phyloP scores from a whole-genome alignment of 2,329 filamentous ascomycete genomes.

The Colletotrichum abscissum region DNA sequence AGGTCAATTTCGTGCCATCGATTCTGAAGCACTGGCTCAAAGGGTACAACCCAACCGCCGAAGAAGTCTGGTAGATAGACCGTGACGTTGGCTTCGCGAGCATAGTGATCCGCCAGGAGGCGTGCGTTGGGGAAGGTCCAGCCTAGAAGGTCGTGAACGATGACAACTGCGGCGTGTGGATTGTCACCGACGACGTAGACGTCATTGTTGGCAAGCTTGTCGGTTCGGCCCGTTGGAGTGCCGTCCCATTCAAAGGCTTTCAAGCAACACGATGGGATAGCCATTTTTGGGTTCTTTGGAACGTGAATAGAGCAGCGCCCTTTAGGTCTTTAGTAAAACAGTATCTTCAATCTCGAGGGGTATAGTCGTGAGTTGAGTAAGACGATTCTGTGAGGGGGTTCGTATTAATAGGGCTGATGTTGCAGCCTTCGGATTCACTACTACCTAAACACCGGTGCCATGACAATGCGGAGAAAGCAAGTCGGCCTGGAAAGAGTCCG shows the following conservation, averaged over 20 bases:
- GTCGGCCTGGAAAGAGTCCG: too few species aligned
- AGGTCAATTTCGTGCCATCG: slow-evolving; percentile 50
- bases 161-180: slow-evolving; percentile 46
- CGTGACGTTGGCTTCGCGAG: slow-evolving; percentile 54
- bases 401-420: too few species aligned
- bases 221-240: slow-evolving; percentile 46
- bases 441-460: background rate
- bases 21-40: slow-evolving; percentile 43
- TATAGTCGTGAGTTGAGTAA: background rate
- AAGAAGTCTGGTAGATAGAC: slow-evolving; percentile 55
- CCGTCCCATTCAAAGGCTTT: slow-evolving; percentile 54
- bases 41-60: slow-evolving; percentile 46
- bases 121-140: slow-evolving; percentile 58
- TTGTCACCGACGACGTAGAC: slow-evolving; percentile 51
- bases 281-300: background rate
- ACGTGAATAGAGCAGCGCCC: too few species aligned
- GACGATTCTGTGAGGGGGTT: background rate
- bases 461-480: too few species aligned
- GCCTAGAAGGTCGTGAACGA: slow-evolving; percentile 53
- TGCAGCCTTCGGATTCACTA: background rate
- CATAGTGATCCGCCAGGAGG: slow-evolving; percentile 59
- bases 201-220: slow-evolving; percentile 45
- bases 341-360: too few species aligned
- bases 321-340: too few species aligned
- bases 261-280: slow-evolving; percentile 43